Conservation (phyloP, 108 stramenopile genomes). For the Discostella pseudostelligera region DNA sequence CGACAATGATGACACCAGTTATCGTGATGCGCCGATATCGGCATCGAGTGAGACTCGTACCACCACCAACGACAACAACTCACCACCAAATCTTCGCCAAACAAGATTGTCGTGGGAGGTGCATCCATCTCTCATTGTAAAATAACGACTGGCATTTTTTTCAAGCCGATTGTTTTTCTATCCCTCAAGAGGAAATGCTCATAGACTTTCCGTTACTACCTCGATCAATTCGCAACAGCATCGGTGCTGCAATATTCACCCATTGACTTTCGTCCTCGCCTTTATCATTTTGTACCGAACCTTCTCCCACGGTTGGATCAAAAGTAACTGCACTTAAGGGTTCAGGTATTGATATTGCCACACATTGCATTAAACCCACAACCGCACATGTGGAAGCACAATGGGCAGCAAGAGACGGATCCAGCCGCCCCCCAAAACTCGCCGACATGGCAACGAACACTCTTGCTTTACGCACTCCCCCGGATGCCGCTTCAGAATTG, state of each 20-base stretch:
- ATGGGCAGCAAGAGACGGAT: constrained; percentile 9
- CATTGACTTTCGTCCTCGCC: constrained; percentile 7
- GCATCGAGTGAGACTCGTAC: no score
- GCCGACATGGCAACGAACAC: constrained; percentile 18
- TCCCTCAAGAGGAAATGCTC: neutral
- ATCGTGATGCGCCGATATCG: no score
- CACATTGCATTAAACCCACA: constrained; percentile 10
- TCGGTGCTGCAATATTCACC: constrained; percentile 14
- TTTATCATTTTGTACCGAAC: neutral
- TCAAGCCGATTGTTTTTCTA: no score
- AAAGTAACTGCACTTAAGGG: constrained; percentile 9
- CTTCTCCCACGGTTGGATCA: neutral
- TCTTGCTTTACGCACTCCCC: neutral
- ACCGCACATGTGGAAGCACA: constrained; percentile 14
- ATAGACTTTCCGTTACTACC: constrained; percentile 13
- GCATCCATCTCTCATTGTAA: no score
- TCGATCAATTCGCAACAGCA: constrained; percentile 6
- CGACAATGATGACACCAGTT: no score
- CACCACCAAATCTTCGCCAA: no score
- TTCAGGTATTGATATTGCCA: constrained; percentile 16
- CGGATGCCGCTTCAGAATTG: neutral
- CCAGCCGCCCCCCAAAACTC: constrained; percentile 4
- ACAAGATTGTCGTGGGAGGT: no score
- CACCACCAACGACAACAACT: no score
- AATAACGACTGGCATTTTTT: no score